Conservation (phyloP, 768 basidiomycete genomes). For the Tremella yokohamensis region DNA sequence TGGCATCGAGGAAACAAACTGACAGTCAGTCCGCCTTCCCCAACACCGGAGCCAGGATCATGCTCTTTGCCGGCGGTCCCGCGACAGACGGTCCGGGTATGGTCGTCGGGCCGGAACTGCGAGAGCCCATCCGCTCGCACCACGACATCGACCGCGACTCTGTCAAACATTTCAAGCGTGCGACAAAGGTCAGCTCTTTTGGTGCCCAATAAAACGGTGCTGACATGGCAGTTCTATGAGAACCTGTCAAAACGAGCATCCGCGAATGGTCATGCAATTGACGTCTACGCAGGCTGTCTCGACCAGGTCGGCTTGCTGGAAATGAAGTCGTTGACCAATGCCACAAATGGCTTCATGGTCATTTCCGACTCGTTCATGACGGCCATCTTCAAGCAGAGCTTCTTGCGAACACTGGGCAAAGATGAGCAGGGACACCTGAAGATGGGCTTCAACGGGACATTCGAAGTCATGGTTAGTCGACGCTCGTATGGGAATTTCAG, state of each 20-base stretch:
- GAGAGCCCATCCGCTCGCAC: slow-evolving; percentile 96
- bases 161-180: slow-evolving; percentile 95
- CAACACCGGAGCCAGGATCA: slow-evolving; percentile 91
- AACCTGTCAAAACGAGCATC: slow-evolving; percentile 86
- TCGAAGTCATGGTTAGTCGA: slow-evolving; percentile 80
- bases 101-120: slow-evolving; percentile 91
- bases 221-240: slow-evolving; percentile 77
- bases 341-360: slow-evolving; percentile 93
- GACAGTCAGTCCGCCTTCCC: slow-evolving; percentile 71
- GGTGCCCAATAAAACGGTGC: neutral
- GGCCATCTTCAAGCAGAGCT: slow-evolving; percentile 97
- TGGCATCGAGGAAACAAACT: neutral
- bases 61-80: slow-evolving; percentile 93
- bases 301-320: slow-evolving; percentile 97
- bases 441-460: slow-evolving; percentile 99
- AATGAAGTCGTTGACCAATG: slow-evolving; percentile 94
- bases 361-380: slow-evolving; percentile 95
- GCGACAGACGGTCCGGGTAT: slow-evolving; percentile 94
- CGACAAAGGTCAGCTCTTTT: slow-evolving; percentile 68
- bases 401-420: slow-evolving; percentile 86
- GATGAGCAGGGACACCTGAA: slow-evolving; percentile 85
- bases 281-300: slow-evolving; percentile 92
- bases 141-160: slow-evolving; percentile 97
- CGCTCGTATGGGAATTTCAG: neutral
- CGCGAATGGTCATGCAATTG: slow-evolving; percentile 89